Evolutionary conservation across 306 rosid species (phyloP).

Genomic region (Vachellia collinsii): DNA sequence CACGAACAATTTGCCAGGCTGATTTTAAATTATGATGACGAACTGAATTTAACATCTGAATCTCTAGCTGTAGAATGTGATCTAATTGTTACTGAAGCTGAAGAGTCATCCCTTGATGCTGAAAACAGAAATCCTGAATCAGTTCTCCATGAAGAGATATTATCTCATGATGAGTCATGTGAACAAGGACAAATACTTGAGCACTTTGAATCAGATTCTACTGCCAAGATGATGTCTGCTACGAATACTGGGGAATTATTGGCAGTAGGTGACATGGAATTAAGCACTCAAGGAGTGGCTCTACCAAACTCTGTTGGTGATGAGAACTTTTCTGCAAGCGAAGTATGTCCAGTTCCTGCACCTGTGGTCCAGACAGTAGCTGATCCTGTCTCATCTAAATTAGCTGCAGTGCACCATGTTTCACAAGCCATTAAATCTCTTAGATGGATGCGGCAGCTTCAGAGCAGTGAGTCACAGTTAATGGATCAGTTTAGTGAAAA

Average conservation of each 20-base stretch:
- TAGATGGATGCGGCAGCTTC: slow-evolving; percentile 92
- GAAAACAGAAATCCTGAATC: slow-evolving; percentile 58
- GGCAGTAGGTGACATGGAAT: slow-evolving; percentile 44
- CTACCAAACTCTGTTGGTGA: slow-evolving; percentile 34
- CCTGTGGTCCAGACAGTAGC: slow-evolving; percentile 81
- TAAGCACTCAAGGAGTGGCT: slow-evolving; percentile 45
- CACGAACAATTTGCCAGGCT: slow-evolving; percentile 98
- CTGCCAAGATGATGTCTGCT: slow-evolving; percentile 57
- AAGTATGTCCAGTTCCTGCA: slow-evolving; percentile 60
- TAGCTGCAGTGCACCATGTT: slow-evolving; percentile 96
- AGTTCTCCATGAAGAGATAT: slow-evolving; percentile 43
- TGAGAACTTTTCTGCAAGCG: slow-evolving; percentile 46
- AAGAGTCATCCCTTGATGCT: slow-evolving; percentile 67
- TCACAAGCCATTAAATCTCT: slow-evolving; percentile 98
- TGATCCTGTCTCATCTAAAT: slow-evolving; percentile 90
- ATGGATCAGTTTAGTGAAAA: slow-evolving; percentile 53
- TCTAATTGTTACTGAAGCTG: slow-evolving; percentile 64
- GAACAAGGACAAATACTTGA: slow-evolving; percentile 50
- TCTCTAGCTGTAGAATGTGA: slow-evolving; percentile 67
- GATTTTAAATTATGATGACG: slow-evolving; percentile 76
- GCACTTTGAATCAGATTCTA: slow-evolving; percentile 49
- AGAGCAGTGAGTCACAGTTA: slow-evolving; percentile 64
- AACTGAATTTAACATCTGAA: slow-evolving; percentile 72
- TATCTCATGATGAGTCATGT: slow-evolving; percentile 43
- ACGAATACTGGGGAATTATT: slow-evolving; percentile 50